Conservation (phyloP, 805 yeast species). For the Starmerella floris region DNA sequence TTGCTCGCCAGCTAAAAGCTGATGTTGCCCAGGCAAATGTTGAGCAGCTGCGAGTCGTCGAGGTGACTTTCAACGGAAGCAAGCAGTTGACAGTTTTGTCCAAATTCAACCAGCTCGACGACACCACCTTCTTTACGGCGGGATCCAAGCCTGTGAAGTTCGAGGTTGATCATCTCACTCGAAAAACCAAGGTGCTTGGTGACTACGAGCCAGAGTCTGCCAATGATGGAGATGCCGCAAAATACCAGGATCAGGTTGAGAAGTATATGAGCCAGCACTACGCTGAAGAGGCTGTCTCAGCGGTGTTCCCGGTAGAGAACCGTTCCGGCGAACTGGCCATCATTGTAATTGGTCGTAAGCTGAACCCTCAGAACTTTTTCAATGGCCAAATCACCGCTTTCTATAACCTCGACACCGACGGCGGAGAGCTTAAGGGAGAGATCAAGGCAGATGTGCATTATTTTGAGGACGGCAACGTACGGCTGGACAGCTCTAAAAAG, state of each 20-base stretch:
- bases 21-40: constrained; percentile 34
- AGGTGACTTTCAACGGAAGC: constrained; percentile 5
- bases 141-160: constrained; percentile 21
- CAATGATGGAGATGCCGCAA: constrained; percentile 3
- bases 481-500: constrained; percentile 41
- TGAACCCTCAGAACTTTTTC: constrained; percentile 66
- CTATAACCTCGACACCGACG: constrained; percentile 35
- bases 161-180: constrained; percentile 22
- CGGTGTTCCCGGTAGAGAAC: constrained; percentile 30
- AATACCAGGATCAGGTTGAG: constrained; percentile 26
- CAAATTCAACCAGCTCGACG: constrained; percentile 16
- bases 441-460: constrained; percentile 71
- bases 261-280: constrained; percentile 52
- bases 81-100: constrained; percentile 16
- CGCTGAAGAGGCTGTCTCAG: constrained; percentile 31
- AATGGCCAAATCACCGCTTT: constrained; percentile 78
- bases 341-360: constrained; percentile 55
- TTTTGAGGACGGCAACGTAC: constrained; percentile 91
- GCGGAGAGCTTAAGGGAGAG: constrained; percentile 36
- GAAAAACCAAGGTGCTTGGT: constrained; percentile 13
- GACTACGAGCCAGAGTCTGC: constrained; percentile 8
- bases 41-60: constrained; percentile 21
- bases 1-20: constrained; percentile 7
- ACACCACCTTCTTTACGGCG: constrained; percentile 22
- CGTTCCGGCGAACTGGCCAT: constrained; percentile 28